Conservation (phyloP, 2,329 filamentous ascomycete genomes). For the Colletotrichum sansevieriae region DNA sequence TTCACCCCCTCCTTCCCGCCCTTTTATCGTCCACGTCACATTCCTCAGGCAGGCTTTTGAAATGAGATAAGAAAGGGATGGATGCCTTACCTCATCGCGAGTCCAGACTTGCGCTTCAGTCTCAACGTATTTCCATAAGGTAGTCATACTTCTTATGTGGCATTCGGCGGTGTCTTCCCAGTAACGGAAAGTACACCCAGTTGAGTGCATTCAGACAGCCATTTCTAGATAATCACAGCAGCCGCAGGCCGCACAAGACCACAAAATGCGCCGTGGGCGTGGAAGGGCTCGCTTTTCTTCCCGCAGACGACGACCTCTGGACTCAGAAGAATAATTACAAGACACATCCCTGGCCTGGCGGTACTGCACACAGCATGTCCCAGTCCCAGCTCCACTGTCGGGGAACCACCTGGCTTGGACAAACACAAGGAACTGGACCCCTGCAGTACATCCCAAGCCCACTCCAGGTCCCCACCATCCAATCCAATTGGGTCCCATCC, state of each 20-base stretch:
- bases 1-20: not conserved
- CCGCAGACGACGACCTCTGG: not conserved
- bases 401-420: slow-evolving; percentile 31
- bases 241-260: not conserved
- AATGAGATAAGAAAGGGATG: too few species aligned
- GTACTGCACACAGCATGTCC: not conserved
- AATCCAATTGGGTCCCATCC: slow-evolving; percentile 9
- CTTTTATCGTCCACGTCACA: not conserved
- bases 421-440: slow-evolving; percentile 35
- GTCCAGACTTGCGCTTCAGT: slow-evolving; percentile 2
- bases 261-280: not conserved
- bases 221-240: not conserved
- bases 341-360: slow-evolving; percentile 4
- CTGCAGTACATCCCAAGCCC: slow-evolving; percentile 31
- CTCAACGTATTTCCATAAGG: not conserved
- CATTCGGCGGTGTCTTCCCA: not conserved
- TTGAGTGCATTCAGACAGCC: not conserved
- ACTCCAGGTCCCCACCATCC: slow-evolving; percentile 23
- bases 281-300: not conserved
- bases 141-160: not conserved
- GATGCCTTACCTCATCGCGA: not conserved
- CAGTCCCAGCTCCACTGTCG: slow-evolving; percentile 11
- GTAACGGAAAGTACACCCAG: not conserved
- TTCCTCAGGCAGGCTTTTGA: not conserved
- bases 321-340: slow-evolving; percentile 17